These are phyloP conservation scores for Wickerhamomyces sydowiorum DNA, from an alignment of 805 yeast genomes.

Conservation along the genomic window DNA sequence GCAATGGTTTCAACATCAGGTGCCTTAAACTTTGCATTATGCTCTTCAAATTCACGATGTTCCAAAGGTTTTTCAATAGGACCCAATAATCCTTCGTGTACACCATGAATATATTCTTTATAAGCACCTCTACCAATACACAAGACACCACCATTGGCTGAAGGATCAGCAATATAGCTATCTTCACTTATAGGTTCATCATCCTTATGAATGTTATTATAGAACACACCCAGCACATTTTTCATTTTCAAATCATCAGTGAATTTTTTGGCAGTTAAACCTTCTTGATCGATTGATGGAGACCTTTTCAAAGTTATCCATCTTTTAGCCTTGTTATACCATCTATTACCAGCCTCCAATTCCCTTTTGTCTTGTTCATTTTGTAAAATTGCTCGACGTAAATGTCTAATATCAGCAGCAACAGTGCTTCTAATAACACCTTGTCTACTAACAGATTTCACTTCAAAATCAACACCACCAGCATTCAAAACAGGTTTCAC, in stretches of 20 bases:
- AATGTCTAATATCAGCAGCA: slow-evolving; percentile 72
- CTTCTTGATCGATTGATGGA: slow-evolving; percentile 11
- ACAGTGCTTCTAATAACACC: slow-evolving; percentile 82
- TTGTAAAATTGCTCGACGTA: slow-evolving; percentile 45
- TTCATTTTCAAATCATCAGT: slow-evolving; percentile 31
- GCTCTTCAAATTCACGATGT: slow-evolving; percentile 10
- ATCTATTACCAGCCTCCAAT: slow-evolving; percentile 13
- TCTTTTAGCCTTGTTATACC: slow-evolving; percentile 13
- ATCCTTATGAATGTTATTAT: slow-evolving; percentile 21
- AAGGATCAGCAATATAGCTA: slow-evolving; percentile 36
- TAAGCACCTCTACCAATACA: slow-evolving; percentile 95
- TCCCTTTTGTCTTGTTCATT: slow-evolving; percentile 18
- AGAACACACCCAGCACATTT: slow-evolving; percentile 56
- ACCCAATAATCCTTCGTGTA: slow-evolving; percentile 93
- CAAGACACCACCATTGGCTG: slow-evolving; percentile 73
- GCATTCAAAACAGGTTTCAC: slow-evolving; percentile 83
- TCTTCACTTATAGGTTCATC: slow-evolving; percentile 36
- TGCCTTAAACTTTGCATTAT: not conserved
- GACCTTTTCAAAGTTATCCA: slow-evolving; percentile 4
- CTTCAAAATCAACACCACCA: slow-evolving; percentile 78
- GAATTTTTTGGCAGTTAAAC: slow-evolving; percentile 16
- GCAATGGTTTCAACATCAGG: slow-evolving; percentile 14
- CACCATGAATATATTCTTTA: slow-evolving; percentile 84
- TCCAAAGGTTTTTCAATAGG: slow-evolving; percentile 60
- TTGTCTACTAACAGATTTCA: slow-evolving; percentile 73